Base-by-base conservation (phyloP, 805 yeast species). In the Starmerella bombicola region DNA sequence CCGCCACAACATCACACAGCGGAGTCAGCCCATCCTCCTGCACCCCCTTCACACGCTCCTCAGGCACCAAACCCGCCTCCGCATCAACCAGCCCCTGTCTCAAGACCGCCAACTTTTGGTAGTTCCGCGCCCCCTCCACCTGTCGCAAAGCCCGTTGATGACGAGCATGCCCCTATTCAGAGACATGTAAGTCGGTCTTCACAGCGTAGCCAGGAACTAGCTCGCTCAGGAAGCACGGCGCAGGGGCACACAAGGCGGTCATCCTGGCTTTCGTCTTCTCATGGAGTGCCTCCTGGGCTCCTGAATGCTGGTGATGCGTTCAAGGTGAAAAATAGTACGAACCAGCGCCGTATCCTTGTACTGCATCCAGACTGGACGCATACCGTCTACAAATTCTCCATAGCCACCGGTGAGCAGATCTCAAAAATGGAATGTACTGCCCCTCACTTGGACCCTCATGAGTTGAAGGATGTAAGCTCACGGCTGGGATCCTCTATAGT, bases 281-380 rank as follows among this genome's bases (percentile, higher is more conserved):
- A 69, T 13, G 68, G 69, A 6, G 61, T 76, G 5, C 94, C 94
- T 7, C 23, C 35, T 3, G 39, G 30, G 17, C 35, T 76, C 23
- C 63, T 72, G 15, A 74, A 60, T 56, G 94, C 84, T 56, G 69
- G 75, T 18, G 94, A 84, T 42, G 71, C 73, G 21, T 63, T 68
- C 43, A 54, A 55, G 12, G 61, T 78, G 6, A 49, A 49, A 12
- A 80, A 79, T 53, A 71, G 94, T 49, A 73, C 73, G 10, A 72
- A 73, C 19, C 62, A 71, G 47, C 67, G 79, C 40, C 85, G 79
- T 48, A 75, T 80, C 48, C 83, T 82, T 55, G 66, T 84, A 12
- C 60, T 85, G 30, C 78, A 75, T 58, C 74, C 71, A 45, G 93
- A 82, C 55, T 74, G 78, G 49, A 72, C 91, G 1, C 83, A 78